A percentile compares a stretch with the other conserved stretches of the same genome.
phyloP scores from a whole-genome alignment of 495 filamentous ascomycete species.

The Astrocystis sublimbata region DNA sequence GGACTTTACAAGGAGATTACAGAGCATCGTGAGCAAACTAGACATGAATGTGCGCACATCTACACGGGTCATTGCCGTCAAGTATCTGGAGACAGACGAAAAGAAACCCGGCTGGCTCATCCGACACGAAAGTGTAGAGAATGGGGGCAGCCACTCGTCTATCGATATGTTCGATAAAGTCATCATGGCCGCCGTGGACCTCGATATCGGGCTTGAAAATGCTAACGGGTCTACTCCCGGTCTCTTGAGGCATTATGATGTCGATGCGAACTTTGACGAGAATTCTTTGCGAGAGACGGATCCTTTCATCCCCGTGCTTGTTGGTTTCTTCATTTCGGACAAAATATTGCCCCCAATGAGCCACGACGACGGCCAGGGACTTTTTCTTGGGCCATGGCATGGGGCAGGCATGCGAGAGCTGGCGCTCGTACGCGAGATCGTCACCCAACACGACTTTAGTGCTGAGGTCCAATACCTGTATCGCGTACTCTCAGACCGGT shows the following conservation, averaged over 20 bases:
- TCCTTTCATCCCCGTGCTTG: slow-evolving; percentile 19
- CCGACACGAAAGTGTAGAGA: slow-evolving; percentile 7
- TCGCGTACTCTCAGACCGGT: slow-evolving; percentile 23
- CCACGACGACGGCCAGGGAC: slow-evolving; percentile 19
- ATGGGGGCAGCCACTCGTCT: not conserved
- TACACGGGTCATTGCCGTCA: slow-evolving; percentile 24
- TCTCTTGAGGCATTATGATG: slow-evolving; percentile 1
- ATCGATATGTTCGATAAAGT: slow-evolving; percentile 29
- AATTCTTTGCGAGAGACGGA: not conserved
- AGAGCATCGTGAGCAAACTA: slow-evolving; percentile 20
- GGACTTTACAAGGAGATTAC: slow-evolving; percentile 24
- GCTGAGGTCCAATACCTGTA: slow-evolving; percentile 24
- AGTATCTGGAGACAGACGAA: slow-evolving; percentile 13
- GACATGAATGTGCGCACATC: slow-evolving; percentile 13
- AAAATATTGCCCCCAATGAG: not conserved
- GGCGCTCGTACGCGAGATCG: slow-evolving; percentile 22
- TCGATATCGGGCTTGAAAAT: slow-evolving; percentile 14
- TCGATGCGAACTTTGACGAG: not conserved
- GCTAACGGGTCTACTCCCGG: slow-evolving; percentile 9
- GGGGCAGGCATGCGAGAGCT: slow-evolving; percentile 23
- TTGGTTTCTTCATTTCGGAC: slow-evolving; percentile 27
- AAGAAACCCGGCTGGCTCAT: slow-evolving; percentile 24
- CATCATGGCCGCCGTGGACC: slow-evolving; percentile 22
- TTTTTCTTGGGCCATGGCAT: slow-evolving; percentile 22
- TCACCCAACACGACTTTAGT: not conserved